Percentiles rank a stretch among this genome's conserved stretches.
These are phyloP conservation scores for Notholithocarpus densiflorus DNA, from an alignment of 306 rosid species.

Conservation along the genomic window DNA sequence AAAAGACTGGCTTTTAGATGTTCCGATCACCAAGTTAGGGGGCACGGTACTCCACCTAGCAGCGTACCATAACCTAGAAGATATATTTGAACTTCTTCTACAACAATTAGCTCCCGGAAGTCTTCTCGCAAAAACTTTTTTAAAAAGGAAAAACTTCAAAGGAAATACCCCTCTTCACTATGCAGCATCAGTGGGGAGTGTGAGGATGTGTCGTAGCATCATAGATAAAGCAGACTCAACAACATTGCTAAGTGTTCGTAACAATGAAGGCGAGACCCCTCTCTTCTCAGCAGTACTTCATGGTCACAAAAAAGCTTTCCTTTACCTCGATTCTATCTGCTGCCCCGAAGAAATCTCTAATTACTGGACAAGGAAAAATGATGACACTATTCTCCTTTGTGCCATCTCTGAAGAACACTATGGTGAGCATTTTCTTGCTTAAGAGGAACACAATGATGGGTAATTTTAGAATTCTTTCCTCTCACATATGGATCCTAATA, in stretches of 20 bases:
- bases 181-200: slow-evolving; percentile 41
- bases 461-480: too few species aligned
- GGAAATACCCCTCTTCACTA: slow-evolving; percentile 54
- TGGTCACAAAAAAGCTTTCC: slow-evolving; percentile 31
- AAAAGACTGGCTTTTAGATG: background rate
- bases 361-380: slow-evolving; percentile 24
- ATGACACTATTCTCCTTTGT: slow-evolving; percentile 37
- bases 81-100: slow-evolving; percentile 2
- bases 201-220: slow-evolving; percentile 23
- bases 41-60: slow-evolving; percentile 59
- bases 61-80: slow-evolving; percentile 26
- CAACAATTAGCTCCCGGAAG: background rate
- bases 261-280: slow-evolving; percentile 34
- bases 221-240: background rate
- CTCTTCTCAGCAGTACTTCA: slow-evolving; percentile 37
- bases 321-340: slow-evolving; percentile 3
- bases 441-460: too few species aligned
- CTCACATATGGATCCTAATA: rapidly evolving
- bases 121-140: background rate
- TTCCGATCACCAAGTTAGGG: slow-evolving; percentile 16
- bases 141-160: background rate
- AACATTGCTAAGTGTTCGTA: background rate
- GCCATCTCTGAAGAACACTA: slow-evolving; percentile 23
- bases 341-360: too few species aligned
- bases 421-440: slow-evolving; percentile 11